Evolutionary conservation across 2,329 filamentous ascomycete genomes (phyloP), one percentile per base, ranked within the genome.

Genomic region (Gaeumannomyces tritici): DNA sequence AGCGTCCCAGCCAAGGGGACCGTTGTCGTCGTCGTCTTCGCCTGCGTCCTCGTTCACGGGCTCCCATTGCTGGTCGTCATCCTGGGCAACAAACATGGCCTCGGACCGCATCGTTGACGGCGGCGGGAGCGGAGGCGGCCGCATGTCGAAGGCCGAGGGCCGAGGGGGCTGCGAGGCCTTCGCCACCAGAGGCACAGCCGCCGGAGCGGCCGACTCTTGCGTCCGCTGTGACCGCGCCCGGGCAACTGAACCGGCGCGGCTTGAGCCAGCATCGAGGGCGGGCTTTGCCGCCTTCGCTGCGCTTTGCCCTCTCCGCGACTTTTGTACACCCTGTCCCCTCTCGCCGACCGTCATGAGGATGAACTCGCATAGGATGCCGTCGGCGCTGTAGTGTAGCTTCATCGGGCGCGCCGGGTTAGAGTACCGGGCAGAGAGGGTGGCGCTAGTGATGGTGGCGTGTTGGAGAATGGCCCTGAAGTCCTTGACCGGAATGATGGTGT

Each of bases 291-390:
- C 71, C 64, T 77, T 73, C 24, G 69, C 66, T 31, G 71, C 70
- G 8, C 64, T 71, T 82, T 65, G 78, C 82, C 57, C 76, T 76
- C 69, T 78, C 82, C 64, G 13, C 71, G 72, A 6, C 27, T 55
- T 61, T 4, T 42, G 59, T 21, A 28, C 59, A 77, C 73, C 57
- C 79, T 80, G 31, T 75, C 78, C 63, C 80, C 61, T 79, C 66
- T 91, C 89, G 18, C 89, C 90, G 11, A 89, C 85, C 1, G 90
- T 93, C 89, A 92, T 93, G 64, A 93, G 81, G 56, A 91, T 88
- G 68, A 92, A 93, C 66, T 93, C 88, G 72, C 87, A 90, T 51
- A 83, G 75, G 35, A 93, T 79, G 42, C 87, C 89, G 63, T 88
- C 86, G 55, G 83, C 81, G 28, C 82, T 80, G 69, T 93, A 93